Base-by-base conservation (phyloP, 352 stramenopile genomes). In the Globisporangium nunn region DNA sequence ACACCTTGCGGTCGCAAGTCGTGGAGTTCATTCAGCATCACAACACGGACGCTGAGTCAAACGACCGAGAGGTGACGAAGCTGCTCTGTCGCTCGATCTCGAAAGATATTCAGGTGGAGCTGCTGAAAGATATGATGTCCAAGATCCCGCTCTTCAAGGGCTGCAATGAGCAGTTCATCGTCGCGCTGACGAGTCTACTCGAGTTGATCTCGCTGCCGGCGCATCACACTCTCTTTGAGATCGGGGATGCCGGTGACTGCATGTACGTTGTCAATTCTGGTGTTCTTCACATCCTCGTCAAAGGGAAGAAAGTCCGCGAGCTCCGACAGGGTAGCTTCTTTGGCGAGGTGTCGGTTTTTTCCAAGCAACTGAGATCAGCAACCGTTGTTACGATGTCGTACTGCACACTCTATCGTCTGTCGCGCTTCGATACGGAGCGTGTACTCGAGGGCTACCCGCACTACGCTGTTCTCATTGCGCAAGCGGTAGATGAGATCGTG, bases 181-280 rank as follows among this genome's bases (percentile, higher is more conserved):
- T 78, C 8, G 81, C 78, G 0, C 58, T 91, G 8, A 88, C 80
- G 4, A 81, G 76, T 59, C 47, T 91, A 44, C 64, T 91, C 45
- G 76, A 89, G 51, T 72, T 88, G 61, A 72, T 69, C 4, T 78
- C 78, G 30, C 67, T 85, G 14, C 78, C 81, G 0, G 69, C 74
- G 11, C 72, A 85, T 43, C 79, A 73, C 17, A 62, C 70, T n/a
- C 55, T 91, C 1, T 91, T 80, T 47, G 58, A 71, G 14, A 64
- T 63, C 29, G 81, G 81, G 4, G 78, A 88, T 31, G 62, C 68
- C 18, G 81, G 81, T 0, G 81, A 91, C 53, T 76, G 67, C 48
- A 88, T 91, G 81, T 91, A 87, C 43, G 62, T 87, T 23, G 80
- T 91, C 17, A 67, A 87, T 37, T 85, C 81, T 0, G 81, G 81